These are phyloP conservation scores for Neophaeococcomyces mojaviensis DNA, from an alignment of 2,329 filamentous ascomycete genomes.

Conservation along the genomic window DNA sequence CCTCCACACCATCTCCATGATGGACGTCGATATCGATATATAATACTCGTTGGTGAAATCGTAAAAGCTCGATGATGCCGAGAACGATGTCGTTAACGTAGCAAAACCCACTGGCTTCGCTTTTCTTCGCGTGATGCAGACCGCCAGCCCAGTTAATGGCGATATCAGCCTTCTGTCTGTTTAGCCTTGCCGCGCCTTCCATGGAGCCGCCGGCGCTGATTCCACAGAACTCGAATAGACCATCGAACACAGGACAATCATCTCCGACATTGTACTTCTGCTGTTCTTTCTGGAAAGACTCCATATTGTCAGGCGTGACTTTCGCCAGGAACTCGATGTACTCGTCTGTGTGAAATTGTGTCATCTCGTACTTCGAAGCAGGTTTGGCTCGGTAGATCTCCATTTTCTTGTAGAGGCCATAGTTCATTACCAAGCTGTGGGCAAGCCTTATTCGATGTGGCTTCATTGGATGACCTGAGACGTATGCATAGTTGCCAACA, in stretches of 20 bases:
- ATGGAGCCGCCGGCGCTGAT: constrained; percentile 64
- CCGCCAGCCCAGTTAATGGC: constrained; percentile 86
- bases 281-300: constrained; percentile 82
- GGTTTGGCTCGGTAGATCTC: constrained; percentile 74
- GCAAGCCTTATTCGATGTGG: constrained; percentile 62
- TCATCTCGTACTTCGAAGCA: constrained; percentile 64
- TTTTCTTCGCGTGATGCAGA: constrained; percentile 91
- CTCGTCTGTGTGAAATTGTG: constrained; percentile 66
- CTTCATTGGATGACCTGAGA: constrained; percentile 64
- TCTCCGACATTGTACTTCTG: constrained; percentile 66
- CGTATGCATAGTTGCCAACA: constrained; percentile 96
- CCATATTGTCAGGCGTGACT: constrained; percentile 98
- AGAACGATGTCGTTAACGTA: constrained; percentile 83
- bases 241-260: constrained; percentile 60
- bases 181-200: constrained; percentile 62
- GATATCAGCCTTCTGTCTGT: constrained; percentile 61
- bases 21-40: constrained; percentile 64
- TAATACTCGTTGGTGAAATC: constrained; percentile 57
- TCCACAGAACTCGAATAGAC: constrained; percentile 62
- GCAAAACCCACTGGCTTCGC: constrained; percentile 91
- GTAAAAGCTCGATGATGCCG: constrained; percentile 57
- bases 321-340: constrained; percentile 69
- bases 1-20: constrained; percentile 62
- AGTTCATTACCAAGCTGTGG: constrained; percentile 62
- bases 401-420: constrained; percentile 65